Conservation (phyloP, 2,329 filamentous ascomycete species). For the Calonectria montana region DNA sequence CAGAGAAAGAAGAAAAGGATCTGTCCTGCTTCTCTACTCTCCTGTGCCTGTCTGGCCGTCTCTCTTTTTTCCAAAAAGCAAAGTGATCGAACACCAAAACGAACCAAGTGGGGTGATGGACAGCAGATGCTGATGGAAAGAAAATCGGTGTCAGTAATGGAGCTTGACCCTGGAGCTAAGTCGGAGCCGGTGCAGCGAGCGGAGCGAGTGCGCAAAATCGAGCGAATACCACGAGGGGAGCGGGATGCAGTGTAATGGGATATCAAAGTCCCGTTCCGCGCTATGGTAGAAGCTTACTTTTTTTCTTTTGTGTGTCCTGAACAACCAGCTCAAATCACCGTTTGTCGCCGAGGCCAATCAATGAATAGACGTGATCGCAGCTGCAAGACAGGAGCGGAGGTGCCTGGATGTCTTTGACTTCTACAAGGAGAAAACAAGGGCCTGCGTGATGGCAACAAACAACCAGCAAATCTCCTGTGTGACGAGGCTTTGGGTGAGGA, state of each 20-base stretch:
- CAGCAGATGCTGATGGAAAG: conserved; percentile 36
- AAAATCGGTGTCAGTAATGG: conserved; percentile 15
- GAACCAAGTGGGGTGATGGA: conserved; percentile 35
- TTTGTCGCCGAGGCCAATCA: not conserved
- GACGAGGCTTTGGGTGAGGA: conserved; percentile 10
- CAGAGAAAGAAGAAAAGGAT: conserved; percentile 2
- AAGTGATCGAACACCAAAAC: conserved; percentile 26
- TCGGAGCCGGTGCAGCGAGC: conserved; percentile 33
- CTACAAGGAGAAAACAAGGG: conserved; percentile 2
- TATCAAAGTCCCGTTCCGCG: conserved; percentile 18
- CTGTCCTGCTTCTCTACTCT: conserved; percentile 10
- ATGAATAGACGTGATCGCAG: conserved; percentile 7
- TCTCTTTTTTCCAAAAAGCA: conserved; percentile 21
- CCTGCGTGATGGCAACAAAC: conserved; percentile 2
- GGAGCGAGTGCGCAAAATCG: conserved; percentile 32
- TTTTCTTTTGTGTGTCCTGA: conserved; percentile 1
- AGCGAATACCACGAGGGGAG: conserved; percentile 31
- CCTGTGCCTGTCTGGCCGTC: not conserved
- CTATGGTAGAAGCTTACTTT: conserved; percentile 11
- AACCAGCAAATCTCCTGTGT: not conserved
- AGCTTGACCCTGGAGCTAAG: conserved; percentile 35
- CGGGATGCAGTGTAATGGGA: conserved; percentile 28
- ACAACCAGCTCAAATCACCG: conserved; percentile 11
- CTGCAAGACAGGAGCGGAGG: conserved; percentile 4
- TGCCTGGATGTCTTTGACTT: conserved; percentile 22